Percentiles rank a stretch among this genome's conserved stretches.
Evolutionary conservation across 2,329 filamentous ascomycete species (phyloP).

Genomic region (Aspergillus udagawae): DNA sequence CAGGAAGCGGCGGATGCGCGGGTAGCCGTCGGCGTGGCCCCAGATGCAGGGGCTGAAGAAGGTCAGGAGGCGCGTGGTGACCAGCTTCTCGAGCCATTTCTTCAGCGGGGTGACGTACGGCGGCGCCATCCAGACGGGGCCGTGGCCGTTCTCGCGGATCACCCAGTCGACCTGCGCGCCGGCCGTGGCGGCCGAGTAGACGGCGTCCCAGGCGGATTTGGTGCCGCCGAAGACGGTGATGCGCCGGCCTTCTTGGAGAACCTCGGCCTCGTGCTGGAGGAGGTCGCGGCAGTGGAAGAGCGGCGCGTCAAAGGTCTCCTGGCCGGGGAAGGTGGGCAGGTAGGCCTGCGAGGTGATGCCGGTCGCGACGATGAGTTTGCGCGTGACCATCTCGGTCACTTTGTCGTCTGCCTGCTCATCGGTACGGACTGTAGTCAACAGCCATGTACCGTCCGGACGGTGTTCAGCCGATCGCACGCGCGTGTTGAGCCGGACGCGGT

Average conservation of each 20-base stretch:
- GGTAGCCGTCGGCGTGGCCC: slow-evolving; percentile 60
- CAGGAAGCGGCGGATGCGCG: slow-evolving; percentile 42
- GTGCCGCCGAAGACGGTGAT: slow-evolving; percentile 54
- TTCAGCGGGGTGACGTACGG: slow-evolving; percentile 64
- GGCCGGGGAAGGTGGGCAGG: slow-evolving; percentile 50
- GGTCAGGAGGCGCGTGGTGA: slow-evolving; percentile 63
- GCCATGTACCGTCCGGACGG: slow-evolving; percentile 34
- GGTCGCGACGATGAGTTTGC: slow-evolving; percentile 58
- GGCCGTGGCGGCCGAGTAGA: slow-evolving; percentile 53
- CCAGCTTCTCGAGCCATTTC: slow-evolving; percentile 63
- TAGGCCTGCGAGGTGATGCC: slow-evolving; percentile 58
- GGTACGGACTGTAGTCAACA: slow-evolving; percentile 22
- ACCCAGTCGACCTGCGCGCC: slow-evolving; percentile 48
- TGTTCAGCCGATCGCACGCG: slow-evolving; percentile 49
- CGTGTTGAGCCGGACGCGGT: slow-evolving; percentile 48
- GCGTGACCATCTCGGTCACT: slow-evolving; percentile 11
- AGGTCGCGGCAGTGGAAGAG: slow-evolving; percentile 59
- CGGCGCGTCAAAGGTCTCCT: slow-evolving; percentile 48
- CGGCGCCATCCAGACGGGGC: slow-evolving; percentile 38
- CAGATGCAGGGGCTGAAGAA: slow-evolving; percentile 75
- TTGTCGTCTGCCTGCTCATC: not conserved
- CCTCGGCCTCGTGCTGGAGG: slow-evolving; percentile 29
- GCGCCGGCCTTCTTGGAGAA: slow-evolving; percentile 29
- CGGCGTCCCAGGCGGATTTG: slow-evolving; percentile 62
- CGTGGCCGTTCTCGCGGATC: slow-evolving; percentile 40